Evolutionary conservation across 306 rosid species (phyloP).

Genomic region (Quercus gilva): DNA sequence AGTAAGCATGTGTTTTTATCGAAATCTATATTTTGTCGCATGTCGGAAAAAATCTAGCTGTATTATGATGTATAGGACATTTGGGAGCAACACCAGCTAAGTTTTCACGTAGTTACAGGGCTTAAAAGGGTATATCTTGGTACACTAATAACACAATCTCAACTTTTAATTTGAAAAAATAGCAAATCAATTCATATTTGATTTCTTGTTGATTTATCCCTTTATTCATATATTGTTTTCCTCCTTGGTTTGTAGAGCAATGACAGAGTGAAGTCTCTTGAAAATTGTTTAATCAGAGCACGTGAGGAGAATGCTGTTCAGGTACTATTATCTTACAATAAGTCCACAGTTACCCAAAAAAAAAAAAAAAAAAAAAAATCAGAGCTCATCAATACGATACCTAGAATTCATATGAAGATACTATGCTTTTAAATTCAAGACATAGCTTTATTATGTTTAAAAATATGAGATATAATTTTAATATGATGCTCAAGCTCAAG

Average conservation of each 20-base stretch:
- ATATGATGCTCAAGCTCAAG: no score
- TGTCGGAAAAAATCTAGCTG: neutral
- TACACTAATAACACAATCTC: neutral
- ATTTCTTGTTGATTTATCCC: neutral
- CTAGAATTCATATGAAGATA: neutral
- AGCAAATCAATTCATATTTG: neutral
- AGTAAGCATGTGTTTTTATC: neutral
- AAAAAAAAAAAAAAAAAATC: no score
- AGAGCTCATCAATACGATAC: neutral
- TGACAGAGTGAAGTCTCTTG: neutral
- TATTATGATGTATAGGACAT: neutral
- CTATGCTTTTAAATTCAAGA: no score
- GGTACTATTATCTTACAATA: neutral
- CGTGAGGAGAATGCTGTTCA: neutral
- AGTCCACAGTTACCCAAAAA: no score
- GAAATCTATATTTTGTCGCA: neutral
- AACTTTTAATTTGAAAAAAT: neutral
- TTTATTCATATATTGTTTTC: neutral
- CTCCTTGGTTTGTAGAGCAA: neutral
- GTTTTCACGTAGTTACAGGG: neutral
- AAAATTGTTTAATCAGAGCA: neutral
- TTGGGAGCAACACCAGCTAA: constrained; percentile 11
- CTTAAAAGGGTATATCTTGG: neutral
- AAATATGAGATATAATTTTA: no score
- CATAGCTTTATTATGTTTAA: no score